These are phyloP conservation scores for Leishmania mexicana DNA, from an alignment of 208 protist genomes.

Conservation along the genomic window DNA sequence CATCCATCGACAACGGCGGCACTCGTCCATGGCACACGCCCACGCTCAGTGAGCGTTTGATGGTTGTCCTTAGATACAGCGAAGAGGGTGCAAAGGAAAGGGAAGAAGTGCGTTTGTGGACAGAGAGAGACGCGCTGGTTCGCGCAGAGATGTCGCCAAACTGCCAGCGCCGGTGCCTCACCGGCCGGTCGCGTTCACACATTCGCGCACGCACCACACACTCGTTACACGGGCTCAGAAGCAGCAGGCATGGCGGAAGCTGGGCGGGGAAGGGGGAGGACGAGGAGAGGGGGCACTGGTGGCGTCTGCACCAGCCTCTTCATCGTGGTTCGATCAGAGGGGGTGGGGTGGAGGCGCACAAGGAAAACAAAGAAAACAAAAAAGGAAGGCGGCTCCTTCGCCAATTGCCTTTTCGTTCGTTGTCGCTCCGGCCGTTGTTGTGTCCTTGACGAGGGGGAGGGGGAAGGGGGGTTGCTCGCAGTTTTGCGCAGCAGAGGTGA, in stretches of 20 bases:
- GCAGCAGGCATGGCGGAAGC: not conserved
- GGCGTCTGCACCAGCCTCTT: not conserved
- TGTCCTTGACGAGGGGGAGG: not conserved
- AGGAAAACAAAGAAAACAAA: not conserved
- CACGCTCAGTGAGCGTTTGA: not conserved
- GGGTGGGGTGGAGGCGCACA: not conserved
- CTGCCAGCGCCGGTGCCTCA: not conserved
- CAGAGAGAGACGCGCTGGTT: not conserved
- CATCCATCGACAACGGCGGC: not conserved
- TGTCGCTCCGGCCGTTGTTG: too few species aligned
- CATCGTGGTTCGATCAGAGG: not conserved
- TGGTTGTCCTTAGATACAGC: not conserved
- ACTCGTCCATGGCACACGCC: not conserved
- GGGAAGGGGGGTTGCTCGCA: not conserved
- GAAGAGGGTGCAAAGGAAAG: not conserved
- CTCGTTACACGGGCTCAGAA: not conserved
- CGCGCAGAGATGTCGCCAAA: not conserved
- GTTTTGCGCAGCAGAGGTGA: not conserved
- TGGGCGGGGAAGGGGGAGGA: not conserved
- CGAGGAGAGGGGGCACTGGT: not conserved
- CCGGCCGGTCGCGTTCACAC: not conserved
- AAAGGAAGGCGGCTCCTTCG: not conserved
- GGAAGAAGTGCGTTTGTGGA: not conserved
- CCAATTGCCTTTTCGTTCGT: not conserved
- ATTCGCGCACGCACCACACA: not conserved